Base-by-base conservation (phyloP, 805 yeast species). In the Lachancea cidri region DNA sequence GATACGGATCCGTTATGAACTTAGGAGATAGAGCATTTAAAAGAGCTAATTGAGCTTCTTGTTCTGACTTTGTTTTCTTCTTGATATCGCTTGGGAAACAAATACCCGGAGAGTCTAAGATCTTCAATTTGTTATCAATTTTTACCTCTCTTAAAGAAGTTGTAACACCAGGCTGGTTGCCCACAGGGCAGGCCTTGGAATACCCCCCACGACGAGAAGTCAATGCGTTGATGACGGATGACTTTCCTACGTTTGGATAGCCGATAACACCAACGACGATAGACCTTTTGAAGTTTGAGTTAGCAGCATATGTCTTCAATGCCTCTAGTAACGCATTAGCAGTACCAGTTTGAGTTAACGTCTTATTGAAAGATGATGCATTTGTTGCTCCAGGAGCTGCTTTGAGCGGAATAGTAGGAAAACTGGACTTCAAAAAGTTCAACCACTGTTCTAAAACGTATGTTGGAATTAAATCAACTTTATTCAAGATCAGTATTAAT, bases 161-260 rank as follows among this genome's bases (percentile, higher is more conserved):
- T 22, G 98, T 91, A 35, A 93, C 93, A 61, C 98, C 98, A 2
- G 98, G 97, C 67, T 85, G 93, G 59, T 94, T 94, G 38, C 98
- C 98, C 24, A 85, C 94, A 13, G 98, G 97, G 61, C 98, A 93
- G 9, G 89, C 91, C 53, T 76, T 78, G 33, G 78, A 70, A 42
- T 73, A 67, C 44, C 81, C 81, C 27, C 65, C 65, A 61, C 86
- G 94, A 65, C 93, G 81, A 40, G 86, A 74, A 3, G 87, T 80
- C 50, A 91, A 71, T 2, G 97, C 83, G 64, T 91, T 91, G 58
- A 91, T 93, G 43, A 93, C 83, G 15, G 96, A 86, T 2, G 96
- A 88, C 63, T 89, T 89, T 56, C 98, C 98, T 39, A 91, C 97
- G 62, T 91, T 91, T 38, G 98, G 98, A 67, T 88, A 91, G 14